Conservation (phyloP, 2,329 filamentous ascomycete genomes). For the Colletotrichum camelliae region DNA sequence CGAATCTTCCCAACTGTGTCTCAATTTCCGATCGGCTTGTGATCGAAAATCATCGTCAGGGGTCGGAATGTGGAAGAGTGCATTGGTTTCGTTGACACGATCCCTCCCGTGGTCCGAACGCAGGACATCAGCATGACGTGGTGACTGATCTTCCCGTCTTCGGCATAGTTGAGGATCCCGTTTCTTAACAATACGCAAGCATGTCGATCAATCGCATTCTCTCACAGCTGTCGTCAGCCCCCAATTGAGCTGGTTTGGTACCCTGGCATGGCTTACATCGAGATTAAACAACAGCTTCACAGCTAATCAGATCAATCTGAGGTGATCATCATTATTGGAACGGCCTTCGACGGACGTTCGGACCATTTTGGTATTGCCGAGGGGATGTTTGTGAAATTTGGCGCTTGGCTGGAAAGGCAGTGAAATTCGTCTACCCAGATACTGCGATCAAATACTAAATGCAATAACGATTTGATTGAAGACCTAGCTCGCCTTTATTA, state of each 20-base stretch:
- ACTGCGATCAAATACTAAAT: not conserved
- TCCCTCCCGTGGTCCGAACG: not conserved
- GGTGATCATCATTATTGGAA: not conserved
- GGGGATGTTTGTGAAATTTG: not conserved
- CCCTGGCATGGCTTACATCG: not conserved
- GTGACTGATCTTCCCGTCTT: not conserved
- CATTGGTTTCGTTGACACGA: not conserved
- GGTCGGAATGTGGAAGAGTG: not conserved
- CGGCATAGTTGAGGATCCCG: not conserved
- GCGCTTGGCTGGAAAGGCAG: not conserved
- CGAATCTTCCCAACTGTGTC: not conserved
- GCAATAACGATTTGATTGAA: not conserved
- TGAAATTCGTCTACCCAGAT: not conserved
- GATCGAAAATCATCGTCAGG: not conserved
- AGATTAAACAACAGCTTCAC: not conserved
- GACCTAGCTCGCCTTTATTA: not conserved
- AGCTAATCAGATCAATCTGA: not conserved
- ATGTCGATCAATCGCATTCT: not conserved
- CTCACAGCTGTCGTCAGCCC: not conserved
- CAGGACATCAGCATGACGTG: not conserved
- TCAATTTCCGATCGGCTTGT: not conserved
- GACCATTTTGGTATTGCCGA: accelerated
- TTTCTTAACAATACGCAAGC: not conserved
- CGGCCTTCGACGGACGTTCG: not conserved
- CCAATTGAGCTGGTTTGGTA: not conserved